A percentile compares a stretch with the other conserved stretches of the same genome.
Conservation (phyloP, 345 rosid species). For the Salix arbutifolia region DNA sequence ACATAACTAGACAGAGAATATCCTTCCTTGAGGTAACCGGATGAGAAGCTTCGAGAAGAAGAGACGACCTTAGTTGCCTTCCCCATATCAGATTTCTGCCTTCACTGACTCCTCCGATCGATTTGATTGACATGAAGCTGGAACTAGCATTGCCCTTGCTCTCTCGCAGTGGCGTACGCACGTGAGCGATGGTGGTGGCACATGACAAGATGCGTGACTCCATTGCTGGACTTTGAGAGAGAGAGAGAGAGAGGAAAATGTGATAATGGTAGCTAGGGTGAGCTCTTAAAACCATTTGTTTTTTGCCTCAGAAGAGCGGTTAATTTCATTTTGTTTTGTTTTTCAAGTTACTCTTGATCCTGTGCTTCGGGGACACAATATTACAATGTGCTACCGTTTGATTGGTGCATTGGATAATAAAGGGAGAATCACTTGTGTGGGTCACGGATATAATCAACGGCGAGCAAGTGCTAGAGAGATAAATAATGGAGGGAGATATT, state of each 20-base stretch:
- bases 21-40: constrained; percentile 31
- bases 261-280: not conserved
- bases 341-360: constrained; percentile 1
- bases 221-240: constrained; percentile 31
- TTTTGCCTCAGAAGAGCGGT: constrained; percentile 5
- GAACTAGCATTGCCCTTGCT: constrained; percentile 17
- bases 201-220: constrained; percentile 82
- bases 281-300: constrained; percentile 17
- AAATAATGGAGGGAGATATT: not conserved
- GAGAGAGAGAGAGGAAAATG: constrained; percentile 17
- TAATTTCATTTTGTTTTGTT: not conserved
- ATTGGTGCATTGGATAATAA: not conserved
- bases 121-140: constrained; percentile 34
- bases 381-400: not conserved
- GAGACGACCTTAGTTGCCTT: constrained; percentile 72
- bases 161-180: constrained; percentile 32
- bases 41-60: constrained; percentile 34
- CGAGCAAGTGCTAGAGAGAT: not conserved
- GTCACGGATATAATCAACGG: not conserved
- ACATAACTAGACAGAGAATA: constrained; percentile 43
- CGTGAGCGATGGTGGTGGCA: constrained; percentile 44
- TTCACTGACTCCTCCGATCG: constrained; percentile 53
- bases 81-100: constrained; percentile 79
- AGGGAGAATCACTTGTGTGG: too few relatives aligned
- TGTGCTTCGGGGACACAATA: not conserved